Conservation (phyloP, 108 stramenopile species). For the Fistulifera pelliculosa region DNA sequence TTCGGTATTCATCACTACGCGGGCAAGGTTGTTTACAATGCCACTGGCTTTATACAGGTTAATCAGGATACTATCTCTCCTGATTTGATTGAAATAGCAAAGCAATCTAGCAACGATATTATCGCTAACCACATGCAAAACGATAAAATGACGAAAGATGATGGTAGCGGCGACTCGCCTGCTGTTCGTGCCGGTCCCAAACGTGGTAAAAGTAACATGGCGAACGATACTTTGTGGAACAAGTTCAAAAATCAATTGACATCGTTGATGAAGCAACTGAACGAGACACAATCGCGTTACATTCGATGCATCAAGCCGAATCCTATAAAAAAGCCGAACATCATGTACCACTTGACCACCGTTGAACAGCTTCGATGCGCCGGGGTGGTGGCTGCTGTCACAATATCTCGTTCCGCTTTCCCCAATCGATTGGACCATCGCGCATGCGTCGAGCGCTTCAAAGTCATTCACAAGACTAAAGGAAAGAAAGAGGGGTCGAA, state of each 20-base stretch:
- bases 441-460: conserved; percentile 78
- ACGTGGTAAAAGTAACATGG: conserved; percentile 25
- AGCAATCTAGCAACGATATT: conserved; percentile 56
- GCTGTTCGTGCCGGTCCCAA: conserved; percentile 2
- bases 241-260: conserved; percentile 70
- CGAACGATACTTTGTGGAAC: conserved; percentile 52
- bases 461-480: conserved; percentile 41
- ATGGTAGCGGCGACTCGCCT: not conserved
- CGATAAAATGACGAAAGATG: conserved; percentile 22
- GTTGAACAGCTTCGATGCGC: conserved; percentile 91
- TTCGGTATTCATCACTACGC: conserved; percentile 92
- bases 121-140: conserved; percentile 52
- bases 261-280: conserved; percentile 57
- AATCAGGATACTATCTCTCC: conserved; percentile 80
- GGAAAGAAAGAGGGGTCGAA: conserved; percentile 18
- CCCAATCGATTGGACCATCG: conserved; percentile 88
- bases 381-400: conserved; percentile 92
- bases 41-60: conserved; percentile 63
- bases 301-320: conserved; percentile 94
- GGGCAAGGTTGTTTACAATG: conserved; percentile 78
- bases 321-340: conserved; percentile 50
- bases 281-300: conserved; percentile 73
- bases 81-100: conserved; percentile 57
- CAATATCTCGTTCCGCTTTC: conserved; percentile 89
- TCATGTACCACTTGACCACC: conserved; percentile 76